Evolutionary conservation across 805 yeast genomes (phyloP).

Genomic region (Saturnispora dispora): DNA sequence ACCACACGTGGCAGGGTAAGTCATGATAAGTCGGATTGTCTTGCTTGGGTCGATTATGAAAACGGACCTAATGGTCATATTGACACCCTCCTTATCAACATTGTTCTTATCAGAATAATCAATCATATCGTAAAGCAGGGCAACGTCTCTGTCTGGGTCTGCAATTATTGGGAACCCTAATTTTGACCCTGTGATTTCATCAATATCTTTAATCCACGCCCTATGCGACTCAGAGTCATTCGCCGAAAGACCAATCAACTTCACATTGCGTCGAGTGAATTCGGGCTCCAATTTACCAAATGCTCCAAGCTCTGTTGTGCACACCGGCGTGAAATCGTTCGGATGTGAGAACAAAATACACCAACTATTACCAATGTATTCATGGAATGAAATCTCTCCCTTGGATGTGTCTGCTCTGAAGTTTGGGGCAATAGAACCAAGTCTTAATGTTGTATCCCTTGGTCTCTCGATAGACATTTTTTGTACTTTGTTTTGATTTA

Average conservation of each 20-base stretch:
- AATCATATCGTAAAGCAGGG: constrained; percentile 58
- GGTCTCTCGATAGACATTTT: constrained; percentile 35
- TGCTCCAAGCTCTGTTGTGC: constrained; percentile 73
- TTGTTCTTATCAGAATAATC: constrained; percentile 62
- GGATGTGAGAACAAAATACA: constrained; percentile 57
- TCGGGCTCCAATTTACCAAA: constrained; percentile 65
- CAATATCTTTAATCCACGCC: constrained; percentile 64
- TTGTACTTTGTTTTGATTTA: background rate
- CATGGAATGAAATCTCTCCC: constrained; percentile 6
- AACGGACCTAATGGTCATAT: constrained; percentile 62
- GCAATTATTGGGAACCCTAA: constrained; percentile 62
- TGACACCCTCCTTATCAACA: constrained; percentile 54
- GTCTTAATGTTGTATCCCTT: constrained; percentile 31
- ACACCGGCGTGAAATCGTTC: constrained; percentile 71
- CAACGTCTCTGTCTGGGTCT: constrained; percentile 53
- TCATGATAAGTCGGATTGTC: constrained; percentile 50
- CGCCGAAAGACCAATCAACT: constrained; percentile 60
- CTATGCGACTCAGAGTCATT: constrained; percentile 53
- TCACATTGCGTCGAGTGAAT: constrained; percentile 54
- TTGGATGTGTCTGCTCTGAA: constrained; percentile 51
- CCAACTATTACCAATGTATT: constrained; percentile 10
- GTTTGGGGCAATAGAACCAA: constrained; percentile 63
- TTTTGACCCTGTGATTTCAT: constrained; percentile 52
- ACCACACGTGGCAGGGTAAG: constrained; percentile 70
- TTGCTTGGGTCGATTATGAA: constrained; percentile 62